These are phyloP conservation scores for Colletotrichum tropicale DNA, from an alignment of 2,329 filamentous ascomycete species.

Conservation along the genomic window DNA sequence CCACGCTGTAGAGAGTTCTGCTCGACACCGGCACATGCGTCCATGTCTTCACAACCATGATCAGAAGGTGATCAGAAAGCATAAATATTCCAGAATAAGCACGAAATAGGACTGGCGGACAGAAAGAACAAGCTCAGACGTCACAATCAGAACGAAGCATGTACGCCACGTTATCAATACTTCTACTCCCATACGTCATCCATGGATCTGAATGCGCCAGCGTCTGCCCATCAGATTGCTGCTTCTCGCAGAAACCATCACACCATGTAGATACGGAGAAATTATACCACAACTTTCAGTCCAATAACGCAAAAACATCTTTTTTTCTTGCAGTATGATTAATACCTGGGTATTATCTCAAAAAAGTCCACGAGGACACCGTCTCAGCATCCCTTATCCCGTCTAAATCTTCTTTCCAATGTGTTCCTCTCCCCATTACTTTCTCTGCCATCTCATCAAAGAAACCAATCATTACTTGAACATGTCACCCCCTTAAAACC, in stretches of 20 bases:
- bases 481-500: constrained; percentile 23
- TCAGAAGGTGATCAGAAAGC: neutral
- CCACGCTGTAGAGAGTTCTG: neutral
- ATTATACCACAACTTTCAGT: fast-evolving
- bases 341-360: constrained; percentile 4
- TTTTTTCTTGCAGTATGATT: neutral
- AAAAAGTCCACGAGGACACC: neutral
- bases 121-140: neutral
- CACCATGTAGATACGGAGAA: neutral
- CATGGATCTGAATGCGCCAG: neutral
- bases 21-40: neutral
- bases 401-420: neutral
- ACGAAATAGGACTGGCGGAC: neutral
- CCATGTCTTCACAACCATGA: neutral
- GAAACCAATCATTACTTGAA: neutral
- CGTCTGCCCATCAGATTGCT: no score
- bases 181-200: neutral
- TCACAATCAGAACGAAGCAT: neutral
- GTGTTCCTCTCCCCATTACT: neutral
- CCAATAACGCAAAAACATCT: neutral
- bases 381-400: neutral
- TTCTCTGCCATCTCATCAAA: neutral
- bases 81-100: neutral
- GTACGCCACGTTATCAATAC: neutral
- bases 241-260: neutral